Evolutionary conservation across 1,139 yeast genomes (phyloP), one percentile per base, ranked within the genome.

Genomic region (Yamadazyma mexicana): DNA sequence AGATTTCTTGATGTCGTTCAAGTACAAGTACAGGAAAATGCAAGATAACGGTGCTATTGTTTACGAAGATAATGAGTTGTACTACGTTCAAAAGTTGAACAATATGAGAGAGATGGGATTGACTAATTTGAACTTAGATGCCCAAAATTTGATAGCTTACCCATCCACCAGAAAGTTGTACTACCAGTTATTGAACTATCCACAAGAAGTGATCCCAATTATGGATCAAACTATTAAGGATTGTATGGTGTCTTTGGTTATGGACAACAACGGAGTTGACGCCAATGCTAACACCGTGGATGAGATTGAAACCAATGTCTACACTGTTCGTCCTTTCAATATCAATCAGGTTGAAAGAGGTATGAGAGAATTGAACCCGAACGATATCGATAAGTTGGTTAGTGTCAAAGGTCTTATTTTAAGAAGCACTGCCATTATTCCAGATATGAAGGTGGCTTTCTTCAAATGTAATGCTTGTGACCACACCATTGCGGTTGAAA

Each of bases 361-460:
- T 31, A 87, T 92, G 91, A 79, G 99, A 50, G 98, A 92, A 49
- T 70, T 92, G 50, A 92, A 94, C 56, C 98, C 98, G 4, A 84
- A 82, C 49, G 98, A 92, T 64, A 92, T 94, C 47, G 98, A 94
- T 63, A 91, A 92, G 57, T 73, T 92, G 44, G 95, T 94, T 12
- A 79, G 89, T 41, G 83, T 92, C 41, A 92, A 92, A 63, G 99
- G 99, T 26, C 73, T 92, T 40, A 95, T 89, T 1, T 70, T 92
- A 40, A 77, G 99, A 52, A 75, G 96, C 4, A 88, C 97, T 5
- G 80, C 97, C 2, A 82, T 94, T 37, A 88, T 92, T 38, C 99
- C 99, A 11, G 99, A 92, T 60, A 92, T 94, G 98, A 89, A 89
- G 59, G 89, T 86, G 38, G 98, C 98, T 0, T 92, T 91, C 58